Evolutionary conservation across 768 basidiomycete species (phyloP).

Genomic region (Rickenella mellea): DNA sequence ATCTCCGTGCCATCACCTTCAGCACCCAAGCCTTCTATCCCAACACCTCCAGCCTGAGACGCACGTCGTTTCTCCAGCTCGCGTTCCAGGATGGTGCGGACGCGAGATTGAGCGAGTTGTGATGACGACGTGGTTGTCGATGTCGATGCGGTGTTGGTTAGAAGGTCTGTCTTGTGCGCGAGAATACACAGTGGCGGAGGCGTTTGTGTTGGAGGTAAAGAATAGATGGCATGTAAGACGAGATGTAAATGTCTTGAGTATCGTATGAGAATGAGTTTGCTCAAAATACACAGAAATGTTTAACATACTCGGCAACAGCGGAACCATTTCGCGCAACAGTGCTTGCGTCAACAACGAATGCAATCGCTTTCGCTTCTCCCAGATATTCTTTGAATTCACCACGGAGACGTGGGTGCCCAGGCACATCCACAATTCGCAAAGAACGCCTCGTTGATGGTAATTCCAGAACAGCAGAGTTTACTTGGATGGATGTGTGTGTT

Average conservation of each 20-base stretch:
- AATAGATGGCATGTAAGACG: slow-evolving; percentile 59
- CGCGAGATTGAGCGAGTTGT: slow-evolving; percentile 58
- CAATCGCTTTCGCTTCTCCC: slow-evolving; percentile 50
- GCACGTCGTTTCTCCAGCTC: slow-evolving; percentile 72
- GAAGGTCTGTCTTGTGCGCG: slow-evolving; percentile 69
- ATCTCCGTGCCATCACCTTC: slow-evolving; percentile 52
- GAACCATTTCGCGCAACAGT: slow-evolving; percentile 69
- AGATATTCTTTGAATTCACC: slow-evolving; percentile 65
- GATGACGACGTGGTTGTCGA: slow-evolving; percentile 22
- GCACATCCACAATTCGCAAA: slow-evolving; percentile 60
- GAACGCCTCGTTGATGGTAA: slow-evolving; percentile 33
- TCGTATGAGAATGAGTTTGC: slow-evolving; percentile 1
- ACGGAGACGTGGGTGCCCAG: slow-evolving; percentile 77
- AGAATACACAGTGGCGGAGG: slow-evolving; percentile 56
- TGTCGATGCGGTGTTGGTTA: slow-evolving; percentile 35
- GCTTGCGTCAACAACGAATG: slow-evolving; percentile 74
- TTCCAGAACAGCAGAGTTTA: slow-evolving; percentile 43
- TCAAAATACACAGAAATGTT: neutral
- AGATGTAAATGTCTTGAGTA: slow-evolving; percentile 58
- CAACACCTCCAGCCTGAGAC: slow-evolving; percentile 55
- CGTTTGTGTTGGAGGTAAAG: slow-evolving; percentile 60
- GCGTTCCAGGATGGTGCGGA: slow-evolving; percentile 71
- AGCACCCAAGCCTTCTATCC: slow-evolving; percentile 64
- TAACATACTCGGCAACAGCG: slow-evolving; percentile 69
- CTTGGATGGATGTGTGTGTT: slow-evolving; percentile 73